A percentile compares a stretch with the other conserved stretches of the same genome.
These are phyloP conservation scores for Citrus hindsii DNA, from an alignment of 345 rosid genomes.

Conservation along the genomic window DNA sequence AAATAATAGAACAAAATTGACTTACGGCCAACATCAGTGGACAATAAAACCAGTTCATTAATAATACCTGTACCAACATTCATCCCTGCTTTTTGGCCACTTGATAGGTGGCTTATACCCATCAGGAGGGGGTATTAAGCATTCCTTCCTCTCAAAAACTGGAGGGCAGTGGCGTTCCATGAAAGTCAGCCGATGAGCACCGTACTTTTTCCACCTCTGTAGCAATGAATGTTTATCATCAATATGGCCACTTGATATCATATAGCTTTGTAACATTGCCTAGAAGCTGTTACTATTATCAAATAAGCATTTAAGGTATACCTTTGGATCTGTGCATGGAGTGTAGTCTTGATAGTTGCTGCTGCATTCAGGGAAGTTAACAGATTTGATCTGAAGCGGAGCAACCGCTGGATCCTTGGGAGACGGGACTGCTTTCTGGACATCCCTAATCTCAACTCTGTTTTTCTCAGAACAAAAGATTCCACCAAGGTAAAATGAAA, in stretches of 20 bases:
- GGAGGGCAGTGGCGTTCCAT: conserved; percentile 99
- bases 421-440: conserved; percentile 41
- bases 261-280: too few relatives aligned
- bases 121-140: conserved; percentile 94
- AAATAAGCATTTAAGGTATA: conserved; percentile 15
- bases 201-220: conserved; percentile 97
- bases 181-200: conserved; percentile 74
- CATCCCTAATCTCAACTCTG: conserved; percentile 13
- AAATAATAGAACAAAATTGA: neutral
- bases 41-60: conserved; percentile 61
- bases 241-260: neutral
- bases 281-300: neutral
- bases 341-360: conserved; percentile 87
- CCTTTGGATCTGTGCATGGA: conserved; percentile 98
- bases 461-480: conserved; percentile 61
- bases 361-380: conserved; percentile 77
- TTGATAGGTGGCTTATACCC: conserved; percentile 87
- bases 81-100: conserved; percentile 91
- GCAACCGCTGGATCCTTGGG: conserved; percentile 37
- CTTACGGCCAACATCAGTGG: neutral
- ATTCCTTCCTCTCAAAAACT: conserved; percentile 77
- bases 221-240: conserved; percentile 16
- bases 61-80: conserved; percentile 96
- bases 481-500: conserved; percentile 93
- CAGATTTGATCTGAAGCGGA: conserved; percentile 55